Evolutionary conservation across 768 basidiomycete genomes (phyloP), one percentile per base, ranked within the genome.

Genomic region (Ramaria sp.): DNA sequence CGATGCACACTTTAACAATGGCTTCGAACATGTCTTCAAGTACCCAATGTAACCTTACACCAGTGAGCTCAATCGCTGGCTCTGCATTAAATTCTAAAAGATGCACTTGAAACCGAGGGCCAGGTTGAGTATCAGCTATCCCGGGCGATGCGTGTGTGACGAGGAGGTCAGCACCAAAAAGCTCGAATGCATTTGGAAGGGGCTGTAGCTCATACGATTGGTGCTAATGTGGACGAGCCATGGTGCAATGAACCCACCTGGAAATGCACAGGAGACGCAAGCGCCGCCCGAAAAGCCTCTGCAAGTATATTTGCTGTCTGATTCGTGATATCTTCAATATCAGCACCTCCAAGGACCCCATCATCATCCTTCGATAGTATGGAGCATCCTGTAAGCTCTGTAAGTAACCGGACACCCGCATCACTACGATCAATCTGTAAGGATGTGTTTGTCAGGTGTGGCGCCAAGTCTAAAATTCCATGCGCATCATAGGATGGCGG

Each of bases 51-150:
- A 97, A 69, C 27, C 91, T 76, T 34, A 82, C 77, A 1, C 94
- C 96, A 0, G 94, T 94, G 52, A 95, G 77, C 62, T 93, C 89
- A 56, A 98, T 95, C 42, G 96, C 96, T 1, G 96, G 95, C 59
- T 94, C 93, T 5, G 95, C 83, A 64, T 99, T 99, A 62, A 95
- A 75, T 67, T 98, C 96, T 28, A 97, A 74, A 1, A 97, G 71
- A 53, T 84, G 82, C 15, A 90, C 82, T 57, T 79, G 74, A 53
- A 81, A 77, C 13, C 52, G 36, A 15, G 42, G 36, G 32, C 6
- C 15, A 18, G 45, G 52, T 20, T 28, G 20, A 20, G 1, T 24
- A 2, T 50, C 22, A 2, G 45, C 20, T 9, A 56, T 30, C 3
- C 13, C 49, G 18, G 47, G 52, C 48, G 59, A 59, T 48, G 58